phyloP scores from a whole-genome alignment of 208 protist genomes.

The Naegleria gruberi region DNA sequence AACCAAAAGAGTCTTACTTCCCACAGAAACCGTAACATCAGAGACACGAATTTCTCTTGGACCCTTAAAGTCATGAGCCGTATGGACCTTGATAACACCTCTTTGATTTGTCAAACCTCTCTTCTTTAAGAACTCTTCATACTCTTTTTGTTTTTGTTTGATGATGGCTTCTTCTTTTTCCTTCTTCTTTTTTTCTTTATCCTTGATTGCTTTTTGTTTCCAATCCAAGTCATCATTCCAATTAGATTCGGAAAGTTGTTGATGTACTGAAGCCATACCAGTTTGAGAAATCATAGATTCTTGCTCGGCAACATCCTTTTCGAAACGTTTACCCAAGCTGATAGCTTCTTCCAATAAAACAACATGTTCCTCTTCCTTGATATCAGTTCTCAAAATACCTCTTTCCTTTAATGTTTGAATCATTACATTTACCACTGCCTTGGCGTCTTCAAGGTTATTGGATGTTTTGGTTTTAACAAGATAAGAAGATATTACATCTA shows the following conservation, averaged over 20 bases:
- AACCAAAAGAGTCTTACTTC: constrained; percentile 32
- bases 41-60: constrained; percentile 39
- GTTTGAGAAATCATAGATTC: not conserved
- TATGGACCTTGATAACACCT: constrained; percentile 1
- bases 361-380: not conserved
- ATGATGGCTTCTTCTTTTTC: not conserved
- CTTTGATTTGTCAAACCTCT: not conserved
- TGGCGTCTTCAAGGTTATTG: not conserved
- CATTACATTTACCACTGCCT: not conserved
- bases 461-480: not conserved
- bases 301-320: not conserved
- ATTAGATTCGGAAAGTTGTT: not conserved
- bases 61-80: not conserved
- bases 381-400: not conserved
- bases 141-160: not conserved
- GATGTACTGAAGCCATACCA: not conserved
- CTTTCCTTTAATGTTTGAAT: not conserved
- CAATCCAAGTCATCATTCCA: not conserved
- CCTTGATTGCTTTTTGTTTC: not conserved
- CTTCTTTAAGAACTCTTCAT: not conserved
- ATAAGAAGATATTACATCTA: not conserved
- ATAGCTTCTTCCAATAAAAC: not conserved
- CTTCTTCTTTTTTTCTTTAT: not conserved
- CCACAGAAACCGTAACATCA: constrained; percentile 40
- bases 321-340: not conserved